Evolutionary conservation across 192 early-diverging fungal genomes (phyloP).

Genomic region (Backusella parvicylindrica): DNA sequence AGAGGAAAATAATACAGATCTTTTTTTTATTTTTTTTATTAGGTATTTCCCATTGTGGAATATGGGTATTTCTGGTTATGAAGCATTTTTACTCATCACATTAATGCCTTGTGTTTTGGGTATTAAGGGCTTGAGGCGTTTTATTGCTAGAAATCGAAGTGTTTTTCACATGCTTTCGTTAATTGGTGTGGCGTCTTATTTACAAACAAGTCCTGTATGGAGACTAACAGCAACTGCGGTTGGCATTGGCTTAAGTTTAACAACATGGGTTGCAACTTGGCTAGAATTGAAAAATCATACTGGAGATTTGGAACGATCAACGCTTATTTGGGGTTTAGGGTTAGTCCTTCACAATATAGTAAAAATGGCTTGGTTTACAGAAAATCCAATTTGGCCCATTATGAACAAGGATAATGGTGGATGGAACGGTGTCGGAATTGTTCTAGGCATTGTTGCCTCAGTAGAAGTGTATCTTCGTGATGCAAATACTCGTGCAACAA

Average conservation of each 20-base stretch:
- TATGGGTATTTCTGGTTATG: conserved; percentile 83
- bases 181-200: conserved; percentile 61
- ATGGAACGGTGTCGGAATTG: conserved; percentile 61
- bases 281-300: conserved; percentile 48
- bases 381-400: conserved; percentile 81
- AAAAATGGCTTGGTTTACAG: conserved; percentile 73
- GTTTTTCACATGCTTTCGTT: conserved; percentile 57
- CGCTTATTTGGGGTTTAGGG: conserved; percentile 63
- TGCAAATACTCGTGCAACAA: not conserved
- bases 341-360: conserved; percentile 64
- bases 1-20: not conserved
- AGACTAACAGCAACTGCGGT: conserved; percentile 58
- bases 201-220: conserved; percentile 48
- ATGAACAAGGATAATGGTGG: conserved; percentile 75
- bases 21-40: conserved; percentile 15
- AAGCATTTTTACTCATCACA: conserved; percentile 68
- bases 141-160: conserved; percentile 50
- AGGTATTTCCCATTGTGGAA: conserved; percentile 87
- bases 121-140: conserved; percentile 50
- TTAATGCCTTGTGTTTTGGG: conserved; percentile 57
- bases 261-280: conserved; percentile 57
- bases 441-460: conserved; percentile 59
- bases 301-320: conserved; percentile 57
- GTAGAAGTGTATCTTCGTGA: conserved; percentile 52
- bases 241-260: conserved; percentile 55